Conservation (phyloP, 2,329 filamentous ascomycete species). For the Epichloe coenophiala region DNA sequence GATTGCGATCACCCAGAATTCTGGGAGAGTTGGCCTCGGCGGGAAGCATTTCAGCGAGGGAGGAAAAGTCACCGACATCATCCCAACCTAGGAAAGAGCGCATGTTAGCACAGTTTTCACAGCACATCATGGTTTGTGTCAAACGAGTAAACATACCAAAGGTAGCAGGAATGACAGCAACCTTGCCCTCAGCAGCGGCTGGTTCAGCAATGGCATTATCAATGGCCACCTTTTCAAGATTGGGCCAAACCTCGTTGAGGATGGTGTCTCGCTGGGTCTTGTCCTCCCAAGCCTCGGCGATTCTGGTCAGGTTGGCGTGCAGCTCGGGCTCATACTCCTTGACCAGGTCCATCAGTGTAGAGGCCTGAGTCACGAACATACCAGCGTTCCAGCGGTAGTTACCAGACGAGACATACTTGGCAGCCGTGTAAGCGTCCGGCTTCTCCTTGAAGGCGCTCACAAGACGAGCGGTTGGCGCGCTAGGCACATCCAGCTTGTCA, state of each 20-base stretch:
- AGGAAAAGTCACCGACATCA: constrained; percentile 16
- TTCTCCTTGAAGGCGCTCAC: constrained; percentile 16
- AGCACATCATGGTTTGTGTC: background rate
- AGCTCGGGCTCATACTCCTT: constrained; percentile 13
- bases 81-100: constrained; percentile 10
- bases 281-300: constrained; percentile 13
- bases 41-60: constrained; percentile 14
- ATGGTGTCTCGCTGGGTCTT: constrained; percentile 9
- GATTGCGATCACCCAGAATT: constrained; percentile 11
- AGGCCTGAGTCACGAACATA: constrained; percentile 15
- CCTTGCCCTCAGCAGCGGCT: constrained; percentile 13
- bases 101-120: constrained; percentile 1
- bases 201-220: constrained; percentile 16
- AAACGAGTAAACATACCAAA: constrained; percentile 8
- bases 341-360: constrained; percentile 13
- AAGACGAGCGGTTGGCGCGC: constrained; percentile 11
- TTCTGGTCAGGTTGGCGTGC: constrained; percentile 10
- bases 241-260: constrained; percentile 13
- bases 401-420: constrained; percentile 14
- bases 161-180: constrained; percentile 14
- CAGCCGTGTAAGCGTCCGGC: constrained; percentile 14
- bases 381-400: constrained; percentile 16
- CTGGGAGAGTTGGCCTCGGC: constrained; percentile 13
- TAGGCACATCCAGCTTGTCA: constrained; percentile 10
- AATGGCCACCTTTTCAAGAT: constrained; percentile 14